Conservation (phyloP, 306 rosid genomes). For the Neltuma alba region DNA sequence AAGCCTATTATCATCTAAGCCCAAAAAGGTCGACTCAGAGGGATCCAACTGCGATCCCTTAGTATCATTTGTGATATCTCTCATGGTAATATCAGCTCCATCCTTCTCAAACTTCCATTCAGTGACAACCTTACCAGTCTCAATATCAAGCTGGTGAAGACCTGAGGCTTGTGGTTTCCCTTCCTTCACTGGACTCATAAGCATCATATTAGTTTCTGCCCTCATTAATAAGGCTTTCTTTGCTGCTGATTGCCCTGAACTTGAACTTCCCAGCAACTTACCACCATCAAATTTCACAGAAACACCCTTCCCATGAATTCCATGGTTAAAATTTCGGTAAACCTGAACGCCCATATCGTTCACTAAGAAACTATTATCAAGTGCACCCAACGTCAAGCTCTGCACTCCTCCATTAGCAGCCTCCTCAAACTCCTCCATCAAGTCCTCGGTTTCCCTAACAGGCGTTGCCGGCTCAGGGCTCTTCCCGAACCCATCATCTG, state of each 20-base stretch:
- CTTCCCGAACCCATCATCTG: conserved; percentile 45
- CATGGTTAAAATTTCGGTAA: conserved; percentile 64
- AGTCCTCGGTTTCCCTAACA: conserved; percentile 46
- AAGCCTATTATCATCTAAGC: conserved; percentile 90
- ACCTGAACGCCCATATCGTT: conserved; percentile 78
- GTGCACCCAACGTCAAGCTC: conserved; percentile 77
- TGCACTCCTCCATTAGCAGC: conserved; percentile 85
- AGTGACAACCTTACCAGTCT: conserved; percentile 79
- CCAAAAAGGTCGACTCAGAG: conserved; percentile 85
- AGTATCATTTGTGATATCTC: conserved; percentile 77
- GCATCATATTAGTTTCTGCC: conserved; percentile 88
- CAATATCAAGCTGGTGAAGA: conserved; percentile 82
- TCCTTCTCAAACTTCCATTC: conserved; percentile 95
- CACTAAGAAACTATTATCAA: conserved; percentile 85
- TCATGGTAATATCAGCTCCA: conserved; percentile 79
- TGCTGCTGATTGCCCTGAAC: conserved; percentile 45
- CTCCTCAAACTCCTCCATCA: conserved; percentile 86
- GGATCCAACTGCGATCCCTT: conserved; percentile 91
- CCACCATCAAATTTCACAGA: conserved; percentile 59
- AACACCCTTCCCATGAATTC: conserved; percentile 88
- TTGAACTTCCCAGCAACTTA: conserved; percentile 29
- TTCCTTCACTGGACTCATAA: conserved; percentile 77
- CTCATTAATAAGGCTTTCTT: conserved; percentile 76
- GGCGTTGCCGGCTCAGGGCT: conserved; percentile 46
- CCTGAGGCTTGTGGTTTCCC: conserved; percentile 68